Conservation (phyloP, 73 alveolate genomes). For the Paramecium bursaria region DNA sequence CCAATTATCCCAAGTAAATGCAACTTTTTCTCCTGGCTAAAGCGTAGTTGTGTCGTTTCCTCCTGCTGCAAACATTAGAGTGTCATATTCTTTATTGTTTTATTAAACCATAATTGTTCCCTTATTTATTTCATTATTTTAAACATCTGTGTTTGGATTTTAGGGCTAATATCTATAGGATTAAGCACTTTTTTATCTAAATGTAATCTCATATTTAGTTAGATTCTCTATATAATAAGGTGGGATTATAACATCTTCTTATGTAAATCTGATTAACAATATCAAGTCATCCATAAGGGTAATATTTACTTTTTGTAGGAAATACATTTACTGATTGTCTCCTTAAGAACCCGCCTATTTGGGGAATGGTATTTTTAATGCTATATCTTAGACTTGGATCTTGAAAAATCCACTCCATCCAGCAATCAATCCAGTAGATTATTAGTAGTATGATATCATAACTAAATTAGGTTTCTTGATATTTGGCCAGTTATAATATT, state of each 20-base stretch:
- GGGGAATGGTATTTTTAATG: conserved; percentile 29
- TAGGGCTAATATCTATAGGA: not conserved
- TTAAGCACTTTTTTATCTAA: not conserved
- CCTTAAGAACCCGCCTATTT: not conserved
- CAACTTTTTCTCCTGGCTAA: conserved; percentile 49
- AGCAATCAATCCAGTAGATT: conserved; percentile 49
- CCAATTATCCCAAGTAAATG: conserved; percentile 73
- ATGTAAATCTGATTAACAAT: conserved; percentile 30
- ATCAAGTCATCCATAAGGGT: conserved; percentile 58
- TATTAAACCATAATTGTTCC: not conserved
- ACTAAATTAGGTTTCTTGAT: not conserved
- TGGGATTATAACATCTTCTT: conserved; percentile 53
- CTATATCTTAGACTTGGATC: conserved; percentile 25
- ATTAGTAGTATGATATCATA: conserved; percentile 25
- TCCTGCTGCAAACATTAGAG: conserved; percentile 36
- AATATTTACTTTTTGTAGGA: conserved; percentile 36
- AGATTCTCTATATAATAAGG: conserved; percentile 51
- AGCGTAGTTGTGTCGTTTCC: conserved; percentile 41
- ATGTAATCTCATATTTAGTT: conserved; percentile 43
- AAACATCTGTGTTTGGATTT: conserved; percentile 13
- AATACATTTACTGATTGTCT: not conserved
- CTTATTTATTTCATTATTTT: conserved; percentile 38
- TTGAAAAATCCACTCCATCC: conserved; percentile 62
- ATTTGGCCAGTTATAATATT: conserved; percentile 51
- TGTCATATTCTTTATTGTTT: conserved; percentile 5